These are phyloP conservation scores for Syzygium aqueum DNA, from an alignment of 345 rosid species.

Conservation along the genomic window DNA sequence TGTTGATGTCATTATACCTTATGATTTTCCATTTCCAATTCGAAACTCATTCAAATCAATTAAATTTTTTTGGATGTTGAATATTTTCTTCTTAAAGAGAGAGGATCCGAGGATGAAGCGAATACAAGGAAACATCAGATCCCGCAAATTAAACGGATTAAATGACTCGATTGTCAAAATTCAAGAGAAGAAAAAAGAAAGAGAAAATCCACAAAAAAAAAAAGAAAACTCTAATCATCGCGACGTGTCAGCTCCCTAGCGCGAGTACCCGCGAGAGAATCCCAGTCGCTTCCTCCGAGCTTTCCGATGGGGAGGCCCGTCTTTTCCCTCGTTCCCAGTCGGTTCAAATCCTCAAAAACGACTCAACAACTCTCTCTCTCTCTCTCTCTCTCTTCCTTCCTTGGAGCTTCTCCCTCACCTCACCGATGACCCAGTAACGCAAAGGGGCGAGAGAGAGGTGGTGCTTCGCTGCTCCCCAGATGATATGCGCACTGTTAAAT, in stretches of 20 bases:
- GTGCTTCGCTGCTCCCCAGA: background rate
- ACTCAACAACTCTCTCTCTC: background rate
- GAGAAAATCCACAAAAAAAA: background rate
- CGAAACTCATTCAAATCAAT: background rate
- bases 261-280: background rate
- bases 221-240: accelerated
- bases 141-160: background rate
- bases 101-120: background rate
- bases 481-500: background rate
- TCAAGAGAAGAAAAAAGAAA: accelerated
- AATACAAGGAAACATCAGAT: background rate
- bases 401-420: background rate
- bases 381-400: background rate
- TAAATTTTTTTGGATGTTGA: background rate
- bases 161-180: background rate
- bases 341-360: conserved; percentile 2
- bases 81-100: background rate
- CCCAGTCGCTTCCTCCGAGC: background rate
- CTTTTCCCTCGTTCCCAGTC: background rate
- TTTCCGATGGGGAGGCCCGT: background rate
- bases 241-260: background rate
- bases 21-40: no score
- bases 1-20: no score
- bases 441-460: background rate
- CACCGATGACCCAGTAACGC: background rate